phyloP scores from a whole-genome alignment of 345 rosid genomes.

The Excoecaria agallocha region DNA sequence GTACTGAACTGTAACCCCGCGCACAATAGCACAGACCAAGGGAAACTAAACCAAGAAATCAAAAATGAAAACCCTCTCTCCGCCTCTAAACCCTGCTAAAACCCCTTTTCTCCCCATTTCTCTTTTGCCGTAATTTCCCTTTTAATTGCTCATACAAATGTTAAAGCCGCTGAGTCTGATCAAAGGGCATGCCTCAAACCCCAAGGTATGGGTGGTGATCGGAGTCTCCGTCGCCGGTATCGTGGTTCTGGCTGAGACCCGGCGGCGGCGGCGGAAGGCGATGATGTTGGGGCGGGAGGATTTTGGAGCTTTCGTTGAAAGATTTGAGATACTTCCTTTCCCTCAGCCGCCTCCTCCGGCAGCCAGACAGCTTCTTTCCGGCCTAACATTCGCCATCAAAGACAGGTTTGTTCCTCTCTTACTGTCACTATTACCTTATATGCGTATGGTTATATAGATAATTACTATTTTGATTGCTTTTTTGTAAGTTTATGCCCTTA shows the following conservation, averaged over 20 bases:
- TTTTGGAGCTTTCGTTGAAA: constrained; percentile 75
- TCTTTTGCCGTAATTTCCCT: neutral
- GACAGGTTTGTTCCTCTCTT: constrained; percentile 52
- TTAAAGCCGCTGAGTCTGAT: constrained; percentile 44
- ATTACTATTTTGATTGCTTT: neutral
- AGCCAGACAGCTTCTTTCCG: constrained; percentile 62
- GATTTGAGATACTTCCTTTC: constrained; percentile 64
- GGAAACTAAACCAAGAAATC: neutral
- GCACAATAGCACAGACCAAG: neutral
- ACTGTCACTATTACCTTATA: neutral
- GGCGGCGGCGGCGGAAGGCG: constrained; percentile 47
- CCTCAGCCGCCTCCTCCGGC: constrained; percentile 94
- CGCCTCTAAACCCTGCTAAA: constrained; percentile 16
- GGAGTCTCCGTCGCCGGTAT: constrained; percentile 78
- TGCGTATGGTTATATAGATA: neutral
- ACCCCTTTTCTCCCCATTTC: neutral
- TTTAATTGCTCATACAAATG: constrained; percentile 22
- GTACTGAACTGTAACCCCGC: neutral
- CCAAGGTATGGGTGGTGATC: constrained; percentile 72
- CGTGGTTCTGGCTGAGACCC: constrained; percentile 62
- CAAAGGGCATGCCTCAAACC: constrained; percentile 50
- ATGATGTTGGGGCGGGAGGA: constrained; percentile 45
- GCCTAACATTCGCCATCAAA: constrained; percentile 68
- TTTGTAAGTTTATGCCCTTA: neutral
- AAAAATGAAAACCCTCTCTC: neutral